Base-by-base conservation (phyloP, 2,329 filamentous ascomycete species). In the Aspergillus flavus region DNA sequence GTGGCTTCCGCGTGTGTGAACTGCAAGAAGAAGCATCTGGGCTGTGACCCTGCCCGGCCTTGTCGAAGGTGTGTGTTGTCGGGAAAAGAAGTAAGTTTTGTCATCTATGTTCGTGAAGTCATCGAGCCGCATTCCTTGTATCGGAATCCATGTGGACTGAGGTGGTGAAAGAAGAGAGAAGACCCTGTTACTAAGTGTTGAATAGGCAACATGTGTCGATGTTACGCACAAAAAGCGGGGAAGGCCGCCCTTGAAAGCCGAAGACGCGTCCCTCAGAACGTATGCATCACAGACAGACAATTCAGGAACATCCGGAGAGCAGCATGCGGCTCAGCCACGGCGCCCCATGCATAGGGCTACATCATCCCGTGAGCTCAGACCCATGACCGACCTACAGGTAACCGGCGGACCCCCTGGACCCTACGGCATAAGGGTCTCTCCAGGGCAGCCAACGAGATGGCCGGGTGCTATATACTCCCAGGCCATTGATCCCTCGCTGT, bases 1-100 rank as follows among this genome's bases (percentile, higher is more conserved):
- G 80, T 82, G 32, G 80, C 80, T 34, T 82, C 80, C 4, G 80
- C 80, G 2, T 82, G 80, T 68, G 78, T 82, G 16, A 82, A 82
- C 64, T 82, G 80, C 68, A 82, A 82, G 66, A 80, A 79, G 68
- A 82, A 82, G 68, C 80, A 82, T 64, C 64, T 82, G 57, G 78
- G 80, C 46, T 82, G 80, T 66, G 80, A 82, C 64, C 76, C 79
- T 32, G 79, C 76, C 57, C 75, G 80, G 46, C 80, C 80, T 26
- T 82, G 80, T 69, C 77, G 77, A 65, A 70, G 80, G 71, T 82
- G 80, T 70, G 77, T 82, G 48, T 71, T 81, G 53, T 76, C 79
- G 48, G 80, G 80, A 14, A 82, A 82, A 72, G 78, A 81, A 65
- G 80, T 82, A 73, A 76, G 78, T 72, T 46, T 21, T 50, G 48